phyloP scores from a whole-genome alignment of 768 basidiomycete species.

The Brasilioporus rufonigricans region DNA sequence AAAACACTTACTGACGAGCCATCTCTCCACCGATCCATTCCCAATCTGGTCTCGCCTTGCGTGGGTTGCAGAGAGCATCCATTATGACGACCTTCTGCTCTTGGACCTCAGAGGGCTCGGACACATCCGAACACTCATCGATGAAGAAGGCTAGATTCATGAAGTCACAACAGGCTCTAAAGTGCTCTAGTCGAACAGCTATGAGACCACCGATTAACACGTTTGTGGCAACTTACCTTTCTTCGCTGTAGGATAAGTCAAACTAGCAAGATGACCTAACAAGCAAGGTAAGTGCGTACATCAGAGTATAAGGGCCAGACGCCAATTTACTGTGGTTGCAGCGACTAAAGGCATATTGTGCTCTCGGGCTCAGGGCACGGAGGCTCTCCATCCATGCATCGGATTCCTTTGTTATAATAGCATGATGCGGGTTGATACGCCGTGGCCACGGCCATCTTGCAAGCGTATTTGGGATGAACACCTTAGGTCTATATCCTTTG shows the following conservation, averaged over 20 bases:
- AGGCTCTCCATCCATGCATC: slow-evolving; percentile 3
- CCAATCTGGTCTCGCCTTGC: neutral
- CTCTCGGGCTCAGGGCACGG: neutral
- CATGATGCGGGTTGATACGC: slow-evolving; percentile 8
- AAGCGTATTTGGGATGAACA: slow-evolving; percentile 15
- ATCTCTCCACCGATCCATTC: neutral
- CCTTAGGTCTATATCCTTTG: neutral
- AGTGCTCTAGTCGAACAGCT: neutral
- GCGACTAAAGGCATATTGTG: neutral
- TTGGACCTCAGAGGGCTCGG: neutral
- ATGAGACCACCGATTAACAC: neutral
- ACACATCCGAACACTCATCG: neutral
- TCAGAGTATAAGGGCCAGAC: neutral
- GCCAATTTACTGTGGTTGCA: neutral
- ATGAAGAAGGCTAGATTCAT: neutral
- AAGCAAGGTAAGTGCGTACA: neutral
- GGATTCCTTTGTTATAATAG: slow-evolving; percentile 5
- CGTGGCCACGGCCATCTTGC: slow-evolving; percentile 19
- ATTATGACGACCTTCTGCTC: neutral
- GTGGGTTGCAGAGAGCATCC: neutral
- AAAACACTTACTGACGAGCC: neutral
- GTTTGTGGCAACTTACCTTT: neutral
- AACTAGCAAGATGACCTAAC: neutral
- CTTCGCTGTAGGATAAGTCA: neutral
- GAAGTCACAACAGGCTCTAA: neutral